Conservation (phyloP, 2,329 filamentous ascomycete genomes). For the Colletotrichum sp. region DNA sequence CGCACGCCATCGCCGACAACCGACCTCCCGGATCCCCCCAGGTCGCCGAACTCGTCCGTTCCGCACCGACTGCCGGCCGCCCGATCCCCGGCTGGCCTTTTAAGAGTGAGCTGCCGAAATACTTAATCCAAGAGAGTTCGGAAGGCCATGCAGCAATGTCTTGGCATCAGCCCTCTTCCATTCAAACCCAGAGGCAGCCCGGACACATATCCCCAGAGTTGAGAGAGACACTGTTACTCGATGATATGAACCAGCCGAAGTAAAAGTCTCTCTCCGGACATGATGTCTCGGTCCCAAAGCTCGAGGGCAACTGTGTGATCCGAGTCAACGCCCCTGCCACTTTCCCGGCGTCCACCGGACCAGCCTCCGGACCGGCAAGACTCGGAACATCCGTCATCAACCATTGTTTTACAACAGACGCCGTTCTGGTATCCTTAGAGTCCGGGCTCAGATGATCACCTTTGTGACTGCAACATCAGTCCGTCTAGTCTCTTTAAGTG, state of each 20-base stretch:
- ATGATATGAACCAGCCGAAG: neutral
- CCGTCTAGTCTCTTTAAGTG: neutral
- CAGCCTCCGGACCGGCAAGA: neutral
- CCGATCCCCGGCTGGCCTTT: neutral
- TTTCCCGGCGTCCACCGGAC: neutral
- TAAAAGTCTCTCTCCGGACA: neutral
- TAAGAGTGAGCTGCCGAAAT: neutral
- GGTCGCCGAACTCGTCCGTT: neutral
- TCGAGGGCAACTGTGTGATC: neutral
- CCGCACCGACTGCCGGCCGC: slow-evolving; percentile 16
- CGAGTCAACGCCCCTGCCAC: neutral
- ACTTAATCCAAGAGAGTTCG: neutral
- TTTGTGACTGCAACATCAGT: neutral
- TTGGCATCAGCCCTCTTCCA: neutral
- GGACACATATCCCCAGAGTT: neutral
- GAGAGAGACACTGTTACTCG: neutral
- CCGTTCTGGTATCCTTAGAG: neutral
- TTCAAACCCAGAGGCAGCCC: neutral
- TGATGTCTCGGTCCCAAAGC: neutral
- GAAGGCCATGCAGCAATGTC: neutral
- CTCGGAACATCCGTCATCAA: neutral
- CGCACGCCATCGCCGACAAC: slow-evolving; percentile 22
- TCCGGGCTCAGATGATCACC: neutral
- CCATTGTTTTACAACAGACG: neutral
- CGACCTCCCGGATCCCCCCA: neutral